phyloP scores from a whole-genome alignment of 306 rosid genomes.

The Vigna angularis region DNA sequence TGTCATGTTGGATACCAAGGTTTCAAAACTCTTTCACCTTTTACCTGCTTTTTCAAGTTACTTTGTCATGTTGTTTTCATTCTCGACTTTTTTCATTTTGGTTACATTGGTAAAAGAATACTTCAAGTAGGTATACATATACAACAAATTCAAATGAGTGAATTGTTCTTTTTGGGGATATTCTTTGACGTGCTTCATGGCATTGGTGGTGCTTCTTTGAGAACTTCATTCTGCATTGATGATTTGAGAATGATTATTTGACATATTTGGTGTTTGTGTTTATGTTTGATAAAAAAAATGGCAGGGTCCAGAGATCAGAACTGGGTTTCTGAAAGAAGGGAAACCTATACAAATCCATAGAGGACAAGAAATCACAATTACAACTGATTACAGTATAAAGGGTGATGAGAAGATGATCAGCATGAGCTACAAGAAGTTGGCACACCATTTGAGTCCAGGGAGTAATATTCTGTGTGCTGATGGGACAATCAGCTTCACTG shows the following conservation, averaged over 20 bases:
- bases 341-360: conserved; percentile 17
- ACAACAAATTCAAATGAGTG: neutral
- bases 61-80: neutral
- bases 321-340: conserved; percentile 35
- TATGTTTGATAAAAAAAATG: neutral
- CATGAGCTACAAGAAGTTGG: conserved; percentile 40
- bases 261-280: neutral
- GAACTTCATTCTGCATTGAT: too few relatives aligned
- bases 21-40: neutral
- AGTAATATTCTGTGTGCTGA: conserved; percentile 35
- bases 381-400: conserved; percentile 39
- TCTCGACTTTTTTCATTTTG: neutral
- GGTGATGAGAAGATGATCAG: conserved; percentile 38
- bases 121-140: too few relatives aligned
- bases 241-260: neutral
- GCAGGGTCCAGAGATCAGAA: conserved; percentile 45
- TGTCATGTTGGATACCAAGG: conserved; percentile 42
- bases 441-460: conserved; percentile 35
- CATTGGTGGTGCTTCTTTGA: neutral
- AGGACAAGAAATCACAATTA: conserved; percentile 32
- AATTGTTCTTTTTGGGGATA: neutral
- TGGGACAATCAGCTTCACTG: conserved; percentile 44
- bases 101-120: too few relatives aligned
- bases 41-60: neutral
- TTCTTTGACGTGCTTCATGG: neutral